Conservation (phyloP, 2,329 filamentous ascomycete genomes). For the Ascochyta pisi region DNA sequence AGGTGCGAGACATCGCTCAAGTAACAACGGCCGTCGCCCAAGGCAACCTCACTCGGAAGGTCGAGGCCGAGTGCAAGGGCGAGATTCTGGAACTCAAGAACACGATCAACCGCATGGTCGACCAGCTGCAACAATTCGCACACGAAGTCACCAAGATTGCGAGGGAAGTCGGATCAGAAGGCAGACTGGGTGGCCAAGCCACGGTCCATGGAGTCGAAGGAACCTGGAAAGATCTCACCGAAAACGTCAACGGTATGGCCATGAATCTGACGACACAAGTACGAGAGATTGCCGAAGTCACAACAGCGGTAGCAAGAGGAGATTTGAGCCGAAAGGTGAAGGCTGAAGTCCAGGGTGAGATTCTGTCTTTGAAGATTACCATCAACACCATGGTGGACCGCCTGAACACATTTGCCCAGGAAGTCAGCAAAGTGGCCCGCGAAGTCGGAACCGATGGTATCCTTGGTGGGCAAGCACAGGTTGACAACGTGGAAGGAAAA, state of each 20-base stretch:
- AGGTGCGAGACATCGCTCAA: constrained; percentile 61
- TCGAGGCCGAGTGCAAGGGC: constrained; percentile 60
- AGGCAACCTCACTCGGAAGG: constrained; percentile 60
- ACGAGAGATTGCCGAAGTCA: constrained; percentile 61
- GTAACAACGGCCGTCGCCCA: constrained; percentile 61
- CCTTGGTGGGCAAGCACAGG: constrained; percentile 68
- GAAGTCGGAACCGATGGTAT: constrained; percentile 71
- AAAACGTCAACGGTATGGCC: constrained; percentile 62
- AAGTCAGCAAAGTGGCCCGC: constrained; percentile 70
- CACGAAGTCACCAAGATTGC: constrained; percentile 62
- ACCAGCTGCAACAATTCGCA: constrained; percentile 60
- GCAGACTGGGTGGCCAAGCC: constrained; percentile 59
- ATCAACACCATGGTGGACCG: constrained; percentile 74
- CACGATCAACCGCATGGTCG: constrained; percentile 62
- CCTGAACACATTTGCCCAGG: constrained; percentile 68
- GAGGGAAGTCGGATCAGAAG: constrained; percentile 60
- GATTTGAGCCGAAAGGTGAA: constrained; percentile 61
- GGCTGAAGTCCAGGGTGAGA: constrained; percentile 60
- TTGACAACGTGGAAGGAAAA: constrained; percentile 70
- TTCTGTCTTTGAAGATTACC: constrained; percentile 78
- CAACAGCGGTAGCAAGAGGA: constrained; percentile 59
- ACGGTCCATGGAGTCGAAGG: constrained; percentile 61
- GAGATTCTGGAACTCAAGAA: constrained; percentile 60
- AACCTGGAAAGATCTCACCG: constrained; percentile 62
- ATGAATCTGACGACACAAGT: constrained; percentile 60